A percentile compares a stretch with the other conserved stretches of the same genome.
Conservation (phyloP, 441 rosid species). For the Eruca vesicaria region DNA sequence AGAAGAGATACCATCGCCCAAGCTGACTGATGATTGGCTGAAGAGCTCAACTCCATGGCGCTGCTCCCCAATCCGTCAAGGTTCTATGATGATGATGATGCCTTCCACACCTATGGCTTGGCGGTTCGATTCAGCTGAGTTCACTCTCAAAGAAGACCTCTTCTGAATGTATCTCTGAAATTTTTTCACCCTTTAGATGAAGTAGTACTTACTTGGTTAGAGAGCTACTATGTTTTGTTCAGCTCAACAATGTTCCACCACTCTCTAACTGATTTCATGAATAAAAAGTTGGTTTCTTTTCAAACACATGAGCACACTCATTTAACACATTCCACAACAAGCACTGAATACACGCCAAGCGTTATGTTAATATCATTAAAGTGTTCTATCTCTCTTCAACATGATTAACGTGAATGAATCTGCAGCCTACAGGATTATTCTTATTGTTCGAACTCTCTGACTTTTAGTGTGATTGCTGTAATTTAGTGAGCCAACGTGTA, state of each 20-base stretch:
- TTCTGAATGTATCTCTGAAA: constrained; percentile 9
- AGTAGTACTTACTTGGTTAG: too few relatives aligned
- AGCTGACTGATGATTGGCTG: constrained; percentile 25
- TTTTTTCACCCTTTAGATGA: constrained; percentile 34
- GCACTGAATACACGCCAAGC: not conserved
- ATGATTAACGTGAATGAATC: too few relatives aligned
- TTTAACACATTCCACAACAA: not conserved
- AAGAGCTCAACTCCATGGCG: constrained; percentile 26
- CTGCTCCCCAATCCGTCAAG: constrained; percentile 23
- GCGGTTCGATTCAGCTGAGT: constrained; percentile 27
- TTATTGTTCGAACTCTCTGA: too few relatives aligned
- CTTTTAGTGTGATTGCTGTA: too few relatives aligned
- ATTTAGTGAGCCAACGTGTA: too few relatives aligned
- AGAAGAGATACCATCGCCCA: constrained; percentile 30
- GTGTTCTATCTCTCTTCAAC: not conserved
- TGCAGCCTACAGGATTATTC: too few relatives aligned
- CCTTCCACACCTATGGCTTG: constrained; percentile 34
- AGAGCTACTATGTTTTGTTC: too few relatives aligned
- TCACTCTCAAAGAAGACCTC: constrained; percentile 25
- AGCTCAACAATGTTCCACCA: constrained; percentile 1
- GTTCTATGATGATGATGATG: constrained; percentile 21
- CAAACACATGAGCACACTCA: too few relatives aligned
- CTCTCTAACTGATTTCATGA: constrained; percentile 19
- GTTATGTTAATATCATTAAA: too few relatives aligned
- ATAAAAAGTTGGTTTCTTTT: too few relatives aligned